Base-by-base conservation (phyloP, 2,329 filamentous ascomycete species). In the Neonectria ditissima region DNA sequence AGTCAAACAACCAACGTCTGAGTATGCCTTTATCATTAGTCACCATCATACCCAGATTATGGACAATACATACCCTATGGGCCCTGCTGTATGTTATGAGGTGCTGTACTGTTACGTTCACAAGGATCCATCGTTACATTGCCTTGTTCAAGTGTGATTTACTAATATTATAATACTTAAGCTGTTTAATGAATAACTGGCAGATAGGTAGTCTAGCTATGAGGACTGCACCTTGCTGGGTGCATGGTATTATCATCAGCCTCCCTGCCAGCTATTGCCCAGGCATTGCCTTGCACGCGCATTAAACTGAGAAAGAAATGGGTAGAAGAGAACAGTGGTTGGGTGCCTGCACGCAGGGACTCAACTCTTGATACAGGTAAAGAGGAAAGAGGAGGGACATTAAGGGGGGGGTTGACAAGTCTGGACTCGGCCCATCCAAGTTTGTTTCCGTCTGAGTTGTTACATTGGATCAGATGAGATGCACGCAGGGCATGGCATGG, bases 241-340 rank as follows among this genome's bases (percentile, higher is more conserved):
- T 48, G 8, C 28, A 48, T 48, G 44, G 44, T 30, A 48, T 48
- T 26, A 18, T 28, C 22, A 14, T 45, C 16, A n/a, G 13, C 24
- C 44, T 16, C 20, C 20, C 44, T 48, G 24, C 44, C 28, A 48
- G 44, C 24, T 48, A 48, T 11, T 30, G 26, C 14, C 18, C 30
- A 9, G 45, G 10, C 45, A 28, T 30, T 48, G 45, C 45, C 22
- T 28, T 24, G 13, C 20, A 47, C 20, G 26, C 26, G 16, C 45
- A 48, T 30, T 48, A 16, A 44, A 44, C 18, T 22, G 41, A 18
- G 24, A 48, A 48, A 18, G 26, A 20, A 30, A 30, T 48, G n/a
- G 16, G 24, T 48, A 48, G 45, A 48, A 48, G 45, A 18, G 45
- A 48, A 48, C 45, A 48, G 24, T 44, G 41, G 26, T 30, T 18